Percentiles rank a stretch among this genome's conserved stretches.
phyloP scores from a whole-genome alignment of 2,329 filamentous ascomycete species.

The Phaeosphaeria sp. region DNA sequence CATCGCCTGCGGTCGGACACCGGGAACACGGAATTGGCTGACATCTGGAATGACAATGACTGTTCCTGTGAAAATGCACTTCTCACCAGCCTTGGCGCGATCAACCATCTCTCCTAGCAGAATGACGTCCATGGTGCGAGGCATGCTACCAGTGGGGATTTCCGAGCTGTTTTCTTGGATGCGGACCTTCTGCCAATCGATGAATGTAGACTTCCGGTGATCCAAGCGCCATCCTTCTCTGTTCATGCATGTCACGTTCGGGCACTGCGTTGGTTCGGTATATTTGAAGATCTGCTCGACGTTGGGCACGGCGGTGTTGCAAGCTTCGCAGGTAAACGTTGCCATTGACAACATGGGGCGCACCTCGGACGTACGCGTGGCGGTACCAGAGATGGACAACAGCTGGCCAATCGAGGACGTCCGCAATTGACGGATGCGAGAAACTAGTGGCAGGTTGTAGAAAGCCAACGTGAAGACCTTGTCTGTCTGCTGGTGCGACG shows the following conservation, averaged over 20 bases:
- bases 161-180: conserved; percentile 98
- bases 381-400: conserved; percentile 94
- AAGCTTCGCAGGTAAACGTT: conserved; percentile 90
- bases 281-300: conserved; percentile 98
- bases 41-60: conserved; percentile 97
- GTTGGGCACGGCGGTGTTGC: conserved; percentile 83
- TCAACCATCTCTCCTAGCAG: conserved; percentile 97
- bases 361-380: conserved; percentile 96
- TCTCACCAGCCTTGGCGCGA: conserved; percentile 94
- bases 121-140: conserved; percentile 96
- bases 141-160: conserved; percentile 98
- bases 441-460: conserved; percentile 89
- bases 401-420: conserved; percentile 91
- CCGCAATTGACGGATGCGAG: conserved; percentile 82
- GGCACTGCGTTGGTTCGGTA: conserved; percentile 94
- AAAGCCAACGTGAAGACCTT: conserved; percentile 94
- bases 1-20: conserved; percentile 80
- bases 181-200: conserved; percentile 98
- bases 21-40: conserved; percentile 90
- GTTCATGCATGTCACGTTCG: conserved; percentile 86
- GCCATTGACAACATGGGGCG: conserved; percentile 90
- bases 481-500: conserved; percentile 92
- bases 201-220: conserved; percentile 94
- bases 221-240: conserved; percentile 94
- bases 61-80: conserved; percentile 96